Conservation (phyloP, 306 rosid species). For the Sindora glabra region DNA sequence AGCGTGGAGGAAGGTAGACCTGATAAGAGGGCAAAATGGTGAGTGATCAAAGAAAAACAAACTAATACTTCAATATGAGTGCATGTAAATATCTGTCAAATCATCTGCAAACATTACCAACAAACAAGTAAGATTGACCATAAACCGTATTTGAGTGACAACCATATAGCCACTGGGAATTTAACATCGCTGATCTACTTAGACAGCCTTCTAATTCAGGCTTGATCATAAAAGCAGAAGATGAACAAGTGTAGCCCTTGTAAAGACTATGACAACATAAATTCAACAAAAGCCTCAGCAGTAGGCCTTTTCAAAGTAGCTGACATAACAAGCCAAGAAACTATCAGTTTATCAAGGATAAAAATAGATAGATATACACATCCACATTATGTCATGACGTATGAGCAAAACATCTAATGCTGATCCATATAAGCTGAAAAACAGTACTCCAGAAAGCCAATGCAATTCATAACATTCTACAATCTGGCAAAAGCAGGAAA, state of each 20-base stretch:
- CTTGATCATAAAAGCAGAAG: slow-evolving; percentile 45
- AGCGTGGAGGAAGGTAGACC: slow-evolving; percentile 93
- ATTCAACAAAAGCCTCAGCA: slow-evolving; percentile 57
- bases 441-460: background rate
- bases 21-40: slow-evolving; percentile 24
- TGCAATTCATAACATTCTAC: background rate
- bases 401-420: background rate
- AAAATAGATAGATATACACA: background rate
- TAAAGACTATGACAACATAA: slow-evolving; percentile 51
- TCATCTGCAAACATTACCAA: slow-evolving; percentile 29
- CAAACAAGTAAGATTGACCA: slow-evolving; percentile 50
- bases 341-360: background rate
- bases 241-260: slow-evolving; percentile 33
- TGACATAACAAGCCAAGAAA: slow-evolving; percentile 11
- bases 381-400: background rate
- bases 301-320: slow-evolving; percentile 60
- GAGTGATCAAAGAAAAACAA: slow-evolving; percentile 17
- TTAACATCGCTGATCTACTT: slow-evolving; percentile 30
- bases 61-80: background rate
- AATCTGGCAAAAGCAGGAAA: background rate
- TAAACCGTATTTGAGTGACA: slow-evolving; percentile 56
- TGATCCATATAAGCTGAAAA: background rate
- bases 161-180: slow-evolving; percentile 55
- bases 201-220: slow-evolving; percentile 46
- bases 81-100: background rate